Percentiles rank a stretch among this genome's conserved stretches.
phyloP scores from a whole-genome alignment of 2,329 filamentous ascomycete genomes.

The Ramularia endophylla region DNA sequence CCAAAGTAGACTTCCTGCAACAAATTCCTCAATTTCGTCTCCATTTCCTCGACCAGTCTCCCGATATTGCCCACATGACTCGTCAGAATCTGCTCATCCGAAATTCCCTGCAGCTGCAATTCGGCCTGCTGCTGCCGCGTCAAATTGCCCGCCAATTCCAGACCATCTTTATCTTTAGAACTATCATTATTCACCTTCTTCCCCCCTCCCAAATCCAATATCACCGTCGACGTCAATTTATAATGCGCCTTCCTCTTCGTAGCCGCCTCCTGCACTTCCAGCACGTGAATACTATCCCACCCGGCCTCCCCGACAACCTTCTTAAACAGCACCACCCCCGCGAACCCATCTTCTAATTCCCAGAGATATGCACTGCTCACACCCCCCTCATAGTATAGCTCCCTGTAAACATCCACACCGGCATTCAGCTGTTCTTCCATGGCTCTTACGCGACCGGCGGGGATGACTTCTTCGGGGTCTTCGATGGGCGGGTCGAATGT shows the following conservation, averaged over 20 bases:
- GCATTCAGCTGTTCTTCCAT: conserved; percentile 94
- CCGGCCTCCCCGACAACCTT: conserved; percentile 63
- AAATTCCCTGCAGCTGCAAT: conserved; percentile 56
- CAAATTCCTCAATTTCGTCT: conserved; percentile 97
- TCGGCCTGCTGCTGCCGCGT: conserved; percentile 93
- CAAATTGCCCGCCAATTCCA: conserved; percentile 97
- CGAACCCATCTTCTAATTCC: conserved; percentile 97
- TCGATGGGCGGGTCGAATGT: conserved; percentile 88
- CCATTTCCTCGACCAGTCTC: conserved; percentile 95
- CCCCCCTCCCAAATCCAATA: conserved; percentile 65
- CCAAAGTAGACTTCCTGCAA: conserved; percentile 99
- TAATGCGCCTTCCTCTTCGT: conserved; percentile 89
- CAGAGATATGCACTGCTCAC: conserved; percentile 96
- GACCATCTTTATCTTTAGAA: conserved; percentile 65
- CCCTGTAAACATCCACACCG: conserved; percentile 93
- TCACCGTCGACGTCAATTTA: conserved; percentile 95
- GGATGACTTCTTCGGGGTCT: conserved; percentile 73
- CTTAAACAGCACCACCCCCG: conserved; percentile 90
- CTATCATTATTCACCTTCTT: too few species aligned
- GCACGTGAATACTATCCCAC: conserved; percentile 99
- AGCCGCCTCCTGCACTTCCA: conserved; percentile 75
- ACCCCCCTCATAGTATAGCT: conserved; percentile 95
- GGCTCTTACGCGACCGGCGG: conserved; percentile 82
- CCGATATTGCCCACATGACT: conserved; percentile 96
- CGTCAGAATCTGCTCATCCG: conserved; percentile 64